A percentile compares a stretch with the other conserved stretches of the same genome.
phyloP scores from a whole-genome alignment of 2,329 filamentous ascomycete species.

The Canariomyces notabilis region DNA sequence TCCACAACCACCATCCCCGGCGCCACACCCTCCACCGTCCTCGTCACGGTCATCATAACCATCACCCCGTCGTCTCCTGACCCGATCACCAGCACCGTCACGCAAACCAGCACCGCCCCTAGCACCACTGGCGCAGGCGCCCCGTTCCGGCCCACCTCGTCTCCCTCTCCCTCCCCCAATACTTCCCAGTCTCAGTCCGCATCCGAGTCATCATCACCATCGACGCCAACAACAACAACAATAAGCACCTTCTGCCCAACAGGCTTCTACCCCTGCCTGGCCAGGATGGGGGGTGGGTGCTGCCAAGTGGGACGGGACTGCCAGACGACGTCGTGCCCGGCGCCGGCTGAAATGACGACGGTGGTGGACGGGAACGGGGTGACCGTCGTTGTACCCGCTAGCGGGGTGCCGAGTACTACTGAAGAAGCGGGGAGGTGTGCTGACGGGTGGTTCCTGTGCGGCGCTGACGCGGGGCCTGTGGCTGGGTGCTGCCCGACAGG shows the following conservation, averaged over 20 bases:
- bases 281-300: constrained; percentile 76
- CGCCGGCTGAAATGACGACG: constrained; percentile 54
- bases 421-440: constrained; percentile 54
- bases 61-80: constrained; percentile 29
- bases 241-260: constrained; percentile 68
- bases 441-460: constrained; percentile 71
- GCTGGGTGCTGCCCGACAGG: constrained; percentile 82
- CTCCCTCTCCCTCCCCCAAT: constrained; percentile 30
- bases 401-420: constrained; percentile 39
- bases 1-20: constrained; percentile 33
- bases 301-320: constrained; percentile 86
- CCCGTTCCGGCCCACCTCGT: constrained; percentile 45
- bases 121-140: constrained; percentile 37
- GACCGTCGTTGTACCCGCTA: constrained; percentile 64
- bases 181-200: no score
- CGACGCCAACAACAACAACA: neutral
- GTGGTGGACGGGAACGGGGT: constrained; percentile 53
- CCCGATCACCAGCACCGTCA: constrained; percentile 35
- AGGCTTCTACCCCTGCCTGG: constrained; percentile 87
- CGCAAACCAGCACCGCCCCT: constrained; percentile 34
- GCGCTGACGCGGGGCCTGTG: constrained; percentile 50
- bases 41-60: constrained; percentile 39
- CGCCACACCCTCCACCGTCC: constrained; percentile 36
- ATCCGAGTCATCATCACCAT: constrained; percentile 16
- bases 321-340: constrained; percentile 71